Evolutionary conservation across 306 rosid genomes (phyloP).

Genomic region (Rosa chinensis): DNA sequence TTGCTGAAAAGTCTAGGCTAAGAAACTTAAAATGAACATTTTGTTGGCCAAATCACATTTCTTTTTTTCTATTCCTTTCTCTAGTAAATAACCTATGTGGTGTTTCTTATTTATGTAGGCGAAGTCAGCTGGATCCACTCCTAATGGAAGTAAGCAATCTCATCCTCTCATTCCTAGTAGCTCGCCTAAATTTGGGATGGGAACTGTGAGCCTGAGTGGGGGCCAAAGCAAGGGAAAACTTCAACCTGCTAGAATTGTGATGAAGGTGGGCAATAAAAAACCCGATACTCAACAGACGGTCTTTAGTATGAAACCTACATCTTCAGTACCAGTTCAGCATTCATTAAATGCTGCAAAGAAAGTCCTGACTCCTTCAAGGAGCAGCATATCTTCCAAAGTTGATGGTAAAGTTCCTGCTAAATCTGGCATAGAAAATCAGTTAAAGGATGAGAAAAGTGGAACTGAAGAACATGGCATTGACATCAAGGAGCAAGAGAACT

Average conservation of each 20-base stretch:
- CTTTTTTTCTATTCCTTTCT: background rate
- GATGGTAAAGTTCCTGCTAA: slow-evolving; percentile 21
- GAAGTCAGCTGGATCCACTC: slow-evolving; percentile 60
- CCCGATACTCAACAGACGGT: slow-evolving; percentile 34
- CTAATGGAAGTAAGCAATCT: slow-evolving; percentile 52
- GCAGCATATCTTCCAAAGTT: slow-evolving; percentile 28
- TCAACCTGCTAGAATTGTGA: slow-evolving; percentile 43
- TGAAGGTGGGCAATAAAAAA: slow-evolving; percentile 20
- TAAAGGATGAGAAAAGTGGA: slow-evolving; percentile 20
- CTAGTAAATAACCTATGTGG: background rate
- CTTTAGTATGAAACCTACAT: slow-evolving; percentile 24
- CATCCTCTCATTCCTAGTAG: slow-evolving; percentile 42
- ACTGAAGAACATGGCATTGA: slow-evolving; percentile 26
- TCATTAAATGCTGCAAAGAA: slow-evolving; percentile 38
- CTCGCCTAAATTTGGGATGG: slow-evolving; percentile 51
- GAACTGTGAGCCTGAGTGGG: slow-evolving; percentile 38
- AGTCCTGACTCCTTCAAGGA: slow-evolving; percentile 32
- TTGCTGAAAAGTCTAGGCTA: slow-evolving; percentile 15
- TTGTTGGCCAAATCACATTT: slow-evolving; percentile 13
- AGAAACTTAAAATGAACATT: slow-evolving; percentile 13
- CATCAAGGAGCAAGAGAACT: slow-evolving; percentile 20
- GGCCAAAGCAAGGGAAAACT: slow-evolving; percentile 53
- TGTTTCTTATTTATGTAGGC: slow-evolving; percentile 41
- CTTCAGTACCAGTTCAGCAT: slow-evolving; percentile 34
- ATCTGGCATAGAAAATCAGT: slow-evolving; percentile 23